A percentile compares a stretch with the other conserved stretches of the same genome.
phyloP scores from a whole-genome alignment of 768 basidiomycete species.

The Russula virescens region DNA sequence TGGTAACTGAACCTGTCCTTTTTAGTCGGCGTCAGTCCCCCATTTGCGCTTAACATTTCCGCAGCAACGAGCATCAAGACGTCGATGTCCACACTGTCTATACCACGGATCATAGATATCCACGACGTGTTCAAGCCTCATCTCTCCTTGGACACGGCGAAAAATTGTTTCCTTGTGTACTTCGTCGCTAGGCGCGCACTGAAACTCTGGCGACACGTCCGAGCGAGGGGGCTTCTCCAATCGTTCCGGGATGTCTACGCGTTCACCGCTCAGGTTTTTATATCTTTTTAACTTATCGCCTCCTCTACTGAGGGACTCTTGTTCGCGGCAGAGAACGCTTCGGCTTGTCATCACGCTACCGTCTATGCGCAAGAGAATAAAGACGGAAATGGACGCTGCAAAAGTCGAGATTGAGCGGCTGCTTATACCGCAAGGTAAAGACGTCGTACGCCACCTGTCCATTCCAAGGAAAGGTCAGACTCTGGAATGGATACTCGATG shows the following conservation, averaged over 20 bases:
- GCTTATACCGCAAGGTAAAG: conserved; percentile 58
- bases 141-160: conserved; percentile 40
- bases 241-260: conserved; percentile 48
- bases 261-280: conserved; percentile 48
- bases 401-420: conserved; percentile 59
- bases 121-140: not conserved
- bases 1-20: too few species aligned
- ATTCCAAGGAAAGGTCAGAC: conserved; percentile 62
- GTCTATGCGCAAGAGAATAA: conserved; percentile 51
- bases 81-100: conserved; percentile 12
- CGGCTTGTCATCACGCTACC: conserved; percentile 59
- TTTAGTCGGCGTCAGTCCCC: too few species aligned
- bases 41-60: not conserved
- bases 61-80: not conserved
- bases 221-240: conserved; percentile 51
- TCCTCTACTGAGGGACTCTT: not conserved
- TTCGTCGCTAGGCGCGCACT: conserved; percentile 46
- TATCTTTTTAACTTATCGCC: not conserved
- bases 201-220: conserved; percentile 54
- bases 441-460: conserved; percentile 57
- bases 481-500: conserved; percentile 65
- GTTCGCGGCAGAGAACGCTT: conserved; percentile 42
- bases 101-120: conserved; percentile 15
- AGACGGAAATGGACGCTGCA: conserved; percentile 57
- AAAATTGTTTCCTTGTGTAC: conserved; percentile 55